Conservation (phyloP, 768 basidiomycete species). For the Kondoa subrosea region DNA sequence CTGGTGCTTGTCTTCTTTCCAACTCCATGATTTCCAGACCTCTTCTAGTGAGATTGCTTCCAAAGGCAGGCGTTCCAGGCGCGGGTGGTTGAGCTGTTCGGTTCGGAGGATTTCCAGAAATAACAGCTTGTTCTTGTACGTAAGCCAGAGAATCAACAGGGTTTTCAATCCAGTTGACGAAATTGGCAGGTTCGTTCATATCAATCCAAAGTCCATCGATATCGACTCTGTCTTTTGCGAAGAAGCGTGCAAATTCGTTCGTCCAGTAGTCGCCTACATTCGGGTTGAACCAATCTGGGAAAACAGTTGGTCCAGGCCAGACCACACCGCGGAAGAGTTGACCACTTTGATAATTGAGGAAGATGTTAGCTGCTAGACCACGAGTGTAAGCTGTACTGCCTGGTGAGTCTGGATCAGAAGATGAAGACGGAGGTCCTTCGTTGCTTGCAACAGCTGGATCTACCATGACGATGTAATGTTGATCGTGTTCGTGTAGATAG, state of each 20-base stretch:
- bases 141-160: conserved; percentile 41
- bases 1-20: background rate
- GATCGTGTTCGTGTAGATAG: conserved; percentile 46
- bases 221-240: conserved; percentile 18
- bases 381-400: conserved; percentile 43
- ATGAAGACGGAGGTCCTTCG: conserved; percentile 25
- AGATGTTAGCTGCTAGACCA: conserved; percentile 36
- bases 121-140: conserved; percentile 44
- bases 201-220: conserved; percentile 33
- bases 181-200: conserved; percentile 57
- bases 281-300: conserved; percentile 28
- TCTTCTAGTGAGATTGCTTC: background rate
- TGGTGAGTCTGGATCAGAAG: conserved; percentile 32
- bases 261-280: conserved; percentile 25
- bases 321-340: conserved; percentile 22
- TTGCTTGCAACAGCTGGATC: conserved; percentile 47
- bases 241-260: conserved; percentile 21
- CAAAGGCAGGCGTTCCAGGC: conserved; percentile 36
- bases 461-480: conserved; percentile 51
- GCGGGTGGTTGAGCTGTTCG: conserved; percentile 41
- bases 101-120: conserved; percentile 41
- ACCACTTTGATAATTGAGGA: conserved; percentile 15
- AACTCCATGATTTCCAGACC: background rate
- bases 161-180: conserved; percentile 44
- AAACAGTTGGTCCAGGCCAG: conserved; percentile 27